Base-by-base conservation (phyloP, 306 rosid species). In the Trifolium fragiferum region DNA sequence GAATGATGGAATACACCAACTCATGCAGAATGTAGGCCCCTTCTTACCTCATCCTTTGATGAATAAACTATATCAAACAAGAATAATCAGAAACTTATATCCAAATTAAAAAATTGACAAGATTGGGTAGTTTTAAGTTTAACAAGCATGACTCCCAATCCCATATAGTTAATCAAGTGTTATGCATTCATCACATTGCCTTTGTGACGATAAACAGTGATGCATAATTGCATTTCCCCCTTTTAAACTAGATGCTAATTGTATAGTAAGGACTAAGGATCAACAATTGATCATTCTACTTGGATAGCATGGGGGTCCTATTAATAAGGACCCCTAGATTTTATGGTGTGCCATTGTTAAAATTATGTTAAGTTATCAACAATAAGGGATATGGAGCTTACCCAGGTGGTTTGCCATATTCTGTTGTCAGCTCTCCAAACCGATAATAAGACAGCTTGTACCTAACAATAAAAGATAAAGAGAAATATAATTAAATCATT, bases 331-430 rank as follows among this genome's bases (percentile, higher is more conserved):
- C 51, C 21, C 75, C 73, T 16, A 61, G 75, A 43, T 60, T 68
- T 15, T 54, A 27, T 67, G 54, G 1, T 8, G 54, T 49, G 50
- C n/a, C 19, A 15, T 23, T 47, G 15, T 46, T 76, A 53, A 68
- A 41, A 76, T 16, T 15, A 74, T 50, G 37, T 6, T 4, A 65
- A 64, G 18, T 64, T 12, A 58, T 8, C 50, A 72, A 73, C 44
- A 50, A 50, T 16, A 72, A 59, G 46, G 35, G 47, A 16, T 38
- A 20, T 2, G 33, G 66, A 74, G 84, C 96, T 85, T 83, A 92
- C 99, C 99, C 99, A 2, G 99, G 89, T 46, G 98, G 99, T 79
- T 86, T 95, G 54, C 99, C 99, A 89, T 95, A 92, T 84, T 95
- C 99, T 27, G 99, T 95, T 13, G 90, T 87, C 81, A 95, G 82